Evolutionary conservation across 2,329 filamentous ascomycete genomes (phyloP), one percentile per base, ranked within the genome.

Genomic region (Xylaria digitata): DNA sequence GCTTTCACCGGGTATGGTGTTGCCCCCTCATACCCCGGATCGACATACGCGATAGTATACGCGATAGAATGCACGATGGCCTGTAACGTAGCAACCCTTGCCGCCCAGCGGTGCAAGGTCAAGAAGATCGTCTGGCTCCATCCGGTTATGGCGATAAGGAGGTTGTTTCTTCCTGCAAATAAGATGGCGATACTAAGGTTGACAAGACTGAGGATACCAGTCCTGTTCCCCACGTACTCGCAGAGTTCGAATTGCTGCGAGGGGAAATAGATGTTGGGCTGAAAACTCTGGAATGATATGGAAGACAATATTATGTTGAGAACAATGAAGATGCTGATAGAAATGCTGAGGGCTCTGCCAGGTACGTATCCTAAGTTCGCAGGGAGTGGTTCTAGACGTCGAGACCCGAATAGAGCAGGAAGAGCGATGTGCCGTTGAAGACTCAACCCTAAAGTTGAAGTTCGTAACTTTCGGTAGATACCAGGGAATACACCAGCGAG

Each of bases 171-270:
- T 2, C 75, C 70, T 0, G 74, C 69, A 53, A 76, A 77, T 5
- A 77, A 55, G 57, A 76, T 67, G 7, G 75, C 69, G 1, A 76
- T 69, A 26, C 71, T 65, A 21, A 76, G 46, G 30, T 77, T 77
- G 40, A 74, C 75, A 11, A 77, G 68, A 26, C 72, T 72, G 1
- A 75, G 61, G 5, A 58, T 65, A 1, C 71, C 74, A 67, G 69
- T 77, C 71, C n/a, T 78, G 30, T 75, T 75, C 40, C 76, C 75
- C 15, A 80, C 66, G 5, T 75, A 75, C 34, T 70, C 67, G 58
- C 62, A 70, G 19, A 65, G 59, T 32, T 67, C 68, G 64, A 23
- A 62, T 55, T 13, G 56, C 8, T 50, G 23, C 0, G 70, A 71
- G 1, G 62, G 30, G 21, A 45, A 72, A 15, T 63, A 71, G 34